Evolutionary conservation across 306 rosid species (phyloP).

Genomic region (Pterocarpus macrocarpus): DNA sequence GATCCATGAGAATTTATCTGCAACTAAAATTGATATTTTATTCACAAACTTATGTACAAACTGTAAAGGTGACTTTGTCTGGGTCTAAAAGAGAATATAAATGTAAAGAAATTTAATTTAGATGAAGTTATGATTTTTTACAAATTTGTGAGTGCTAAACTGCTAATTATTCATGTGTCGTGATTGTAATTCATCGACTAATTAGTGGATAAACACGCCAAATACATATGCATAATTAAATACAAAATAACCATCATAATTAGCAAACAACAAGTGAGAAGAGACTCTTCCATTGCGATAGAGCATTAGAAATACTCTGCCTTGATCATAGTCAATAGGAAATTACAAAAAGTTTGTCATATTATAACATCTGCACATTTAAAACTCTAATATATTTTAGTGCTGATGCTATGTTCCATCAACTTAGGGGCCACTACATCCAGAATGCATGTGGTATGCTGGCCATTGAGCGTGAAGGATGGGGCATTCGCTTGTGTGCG

Average conservation of each 20-base stretch:
- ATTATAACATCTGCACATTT: too few species aligned
- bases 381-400: background rate
- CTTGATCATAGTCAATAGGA: background rate
- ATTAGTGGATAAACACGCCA: too few species aligned
- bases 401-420: background rate
- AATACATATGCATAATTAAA: background rate
- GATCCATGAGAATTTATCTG: conserved; percentile 7
- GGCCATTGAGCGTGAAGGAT: background rate
- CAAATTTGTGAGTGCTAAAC: background rate
- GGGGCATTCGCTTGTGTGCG: conserved; percentile 18
- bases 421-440: conserved; percentile 14
- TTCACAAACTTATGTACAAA: background rate
- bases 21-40: background rate
- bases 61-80: background rate
- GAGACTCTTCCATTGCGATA: too few species aligned
- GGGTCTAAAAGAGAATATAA: background rate
- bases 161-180: background rate
- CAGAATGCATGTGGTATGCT: conserved; percentile 40
- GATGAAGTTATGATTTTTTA: background rate
- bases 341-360: background rate
- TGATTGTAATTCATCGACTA: background rate
- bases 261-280: background rate
- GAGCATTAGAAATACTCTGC: background rate
- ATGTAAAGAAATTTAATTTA: background rate
- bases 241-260: background rate